A percentile compares a stretch with the other conserved stretches of the same genome.
These are phyloP conservation scores for Nothopassalora personata DNA, from an alignment of 2,329 filamentous ascomycete genomes.

Conservation along the genomic window DNA sequence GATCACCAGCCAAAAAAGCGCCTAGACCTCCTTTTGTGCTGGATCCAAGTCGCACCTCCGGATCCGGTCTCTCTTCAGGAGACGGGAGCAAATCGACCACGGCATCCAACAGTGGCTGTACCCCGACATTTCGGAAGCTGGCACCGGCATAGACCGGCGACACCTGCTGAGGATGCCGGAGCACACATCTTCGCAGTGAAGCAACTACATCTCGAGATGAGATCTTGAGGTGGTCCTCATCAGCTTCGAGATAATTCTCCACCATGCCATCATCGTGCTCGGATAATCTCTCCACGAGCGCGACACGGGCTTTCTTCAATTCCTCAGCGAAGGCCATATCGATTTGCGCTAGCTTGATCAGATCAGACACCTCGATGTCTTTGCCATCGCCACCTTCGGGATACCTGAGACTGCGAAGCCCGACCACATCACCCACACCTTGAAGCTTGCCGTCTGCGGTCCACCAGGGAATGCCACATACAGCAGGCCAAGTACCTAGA, in stretches of 20 bases:
- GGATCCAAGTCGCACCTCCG: conserved; percentile 64
- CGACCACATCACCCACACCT: conserved; percentile 79
- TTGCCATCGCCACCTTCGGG: conserved; percentile 61
- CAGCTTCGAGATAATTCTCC: conserved; percentile 72
- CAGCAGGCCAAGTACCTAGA: conserved; percentile 76
- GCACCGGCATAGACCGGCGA: conserved; percentile 87
- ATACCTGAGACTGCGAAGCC: conserved; percentile 71
- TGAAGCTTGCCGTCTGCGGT: conserved; percentile 65
- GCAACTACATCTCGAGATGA: conserved; percentile 61
- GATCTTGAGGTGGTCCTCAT: conserved; percentile 67
- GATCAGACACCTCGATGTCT: conserved; percentile 44
- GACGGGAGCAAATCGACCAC: conserved; percentile 82
- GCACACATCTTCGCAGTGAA: conserved; percentile 68
- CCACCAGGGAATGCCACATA: conserved; percentile 96
- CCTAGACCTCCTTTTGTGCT: conserved; percentile 50
- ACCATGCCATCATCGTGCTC: conserved; percentile 85
- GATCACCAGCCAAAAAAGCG: conserved; percentile 37
- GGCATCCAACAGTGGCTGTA: conserved; percentile 84
- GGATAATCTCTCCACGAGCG: conserved; percentile 75
- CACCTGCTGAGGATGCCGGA: conserved; percentile 62
- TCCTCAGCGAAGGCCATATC: conserved; percentile 56
- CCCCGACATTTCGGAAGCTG: conserved; percentile 89
- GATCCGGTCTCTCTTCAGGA: conserved; percentile 72
- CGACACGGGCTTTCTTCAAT: conserved; percentile 67
- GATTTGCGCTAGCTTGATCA: conserved; percentile 49